A percentile compares a stretch with the other conserved stretches of the same genome.
phyloP scores from a whole-genome alignment of 768 basidiomycete species.

The Phanerodontia chrysosporium region DNA sequence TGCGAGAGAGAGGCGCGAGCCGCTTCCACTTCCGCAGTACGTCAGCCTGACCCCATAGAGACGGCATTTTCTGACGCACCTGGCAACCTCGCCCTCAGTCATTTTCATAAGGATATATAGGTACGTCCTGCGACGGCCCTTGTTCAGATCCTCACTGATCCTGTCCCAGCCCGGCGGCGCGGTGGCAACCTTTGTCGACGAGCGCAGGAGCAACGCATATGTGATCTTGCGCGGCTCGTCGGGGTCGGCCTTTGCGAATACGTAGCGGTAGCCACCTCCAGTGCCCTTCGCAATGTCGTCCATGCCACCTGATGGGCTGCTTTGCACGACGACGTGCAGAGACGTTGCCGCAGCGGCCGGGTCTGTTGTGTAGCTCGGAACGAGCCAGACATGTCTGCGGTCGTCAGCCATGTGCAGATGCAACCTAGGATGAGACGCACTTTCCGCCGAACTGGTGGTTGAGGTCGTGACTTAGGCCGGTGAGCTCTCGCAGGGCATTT shows the following conservation, averaged over 20 bases:
- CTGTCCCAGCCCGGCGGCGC: constrained; percentile 3
- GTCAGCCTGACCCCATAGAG: too few relatives aligned
- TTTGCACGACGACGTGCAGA: constrained; percentile 4
- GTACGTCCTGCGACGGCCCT: not conserved
- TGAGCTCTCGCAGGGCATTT: constrained; percentile 5
- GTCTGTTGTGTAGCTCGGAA: constrained; percentile 5
- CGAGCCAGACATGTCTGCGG: constrained; percentile 7
- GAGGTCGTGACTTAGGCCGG: not conserved
- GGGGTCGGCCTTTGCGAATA: not conserved
- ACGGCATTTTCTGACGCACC: too few relatives aligned
- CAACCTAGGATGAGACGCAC: not conserved
- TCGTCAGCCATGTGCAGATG: too few relatives aligned
- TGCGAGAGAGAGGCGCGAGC: not conserved
- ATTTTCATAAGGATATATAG: constrained; percentile 6
- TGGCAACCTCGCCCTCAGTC: not conserved
- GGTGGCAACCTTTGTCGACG: not conserved
- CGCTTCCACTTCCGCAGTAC: too few relatives aligned
- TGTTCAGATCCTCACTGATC: constrained; percentile 6
- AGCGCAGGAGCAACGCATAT: not conserved
- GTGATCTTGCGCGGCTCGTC: constrained; percentile 2
- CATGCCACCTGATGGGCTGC: not conserved
- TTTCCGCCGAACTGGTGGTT: constrained; percentile 8
- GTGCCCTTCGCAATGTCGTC: constrained; percentile 9
- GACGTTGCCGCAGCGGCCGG: constrained; percentile 2
- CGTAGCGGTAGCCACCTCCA: constrained; percentile 5